phyloP scores from a whole-genome alignment of 169 alveolate species.

The Plasmodium reichenowi region DNA sequence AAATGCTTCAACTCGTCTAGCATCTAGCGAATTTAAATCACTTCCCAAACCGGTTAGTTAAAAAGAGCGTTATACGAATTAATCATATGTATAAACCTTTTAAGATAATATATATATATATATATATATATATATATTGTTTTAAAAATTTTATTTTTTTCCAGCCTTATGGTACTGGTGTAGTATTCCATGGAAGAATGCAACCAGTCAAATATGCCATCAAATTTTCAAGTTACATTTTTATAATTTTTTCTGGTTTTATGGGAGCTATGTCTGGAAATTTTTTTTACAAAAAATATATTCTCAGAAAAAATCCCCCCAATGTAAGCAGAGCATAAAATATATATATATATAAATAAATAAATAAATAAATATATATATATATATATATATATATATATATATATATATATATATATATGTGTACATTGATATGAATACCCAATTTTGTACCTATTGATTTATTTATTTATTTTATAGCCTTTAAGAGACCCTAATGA shows the following conservation, averaged over 20 bases:
- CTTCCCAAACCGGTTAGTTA: conserved; percentile 71
- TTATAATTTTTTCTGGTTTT: conserved; percentile 82
- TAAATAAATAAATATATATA: background rate
- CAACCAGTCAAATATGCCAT: conserved; percentile 81
- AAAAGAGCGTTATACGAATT: background rate
- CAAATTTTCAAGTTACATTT: conserved; percentile 82
- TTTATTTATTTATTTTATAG: conserved; percentile 14
- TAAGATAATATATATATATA: background rate
- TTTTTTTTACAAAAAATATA: conserved; percentile 79
- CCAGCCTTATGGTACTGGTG: conserved; percentile 87
- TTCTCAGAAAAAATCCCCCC: conserved; percentile 85
- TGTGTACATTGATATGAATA: background rate
- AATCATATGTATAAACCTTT: background rate
- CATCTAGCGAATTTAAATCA: conserved; percentile 58
- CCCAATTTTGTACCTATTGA: background rate
- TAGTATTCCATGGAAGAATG: conserved; percentile 82
- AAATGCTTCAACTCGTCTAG: conserved; percentile 35
- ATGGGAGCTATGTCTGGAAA: conserved; percentile 87
- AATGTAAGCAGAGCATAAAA: conserved; percentile 67
- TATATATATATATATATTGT: background rate
- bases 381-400: background rate
- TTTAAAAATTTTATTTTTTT: background rate
- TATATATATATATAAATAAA: too few species aligned
- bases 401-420: background rate
- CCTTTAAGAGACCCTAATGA: conserved; percentile 74